A percentile compares a stretch with the other conserved stretches of the same genome.
phyloP scores from a whole-genome alignment of 2,329 filamentous ascomycete genomes.

The Metarhizium rileyi region DNA sequence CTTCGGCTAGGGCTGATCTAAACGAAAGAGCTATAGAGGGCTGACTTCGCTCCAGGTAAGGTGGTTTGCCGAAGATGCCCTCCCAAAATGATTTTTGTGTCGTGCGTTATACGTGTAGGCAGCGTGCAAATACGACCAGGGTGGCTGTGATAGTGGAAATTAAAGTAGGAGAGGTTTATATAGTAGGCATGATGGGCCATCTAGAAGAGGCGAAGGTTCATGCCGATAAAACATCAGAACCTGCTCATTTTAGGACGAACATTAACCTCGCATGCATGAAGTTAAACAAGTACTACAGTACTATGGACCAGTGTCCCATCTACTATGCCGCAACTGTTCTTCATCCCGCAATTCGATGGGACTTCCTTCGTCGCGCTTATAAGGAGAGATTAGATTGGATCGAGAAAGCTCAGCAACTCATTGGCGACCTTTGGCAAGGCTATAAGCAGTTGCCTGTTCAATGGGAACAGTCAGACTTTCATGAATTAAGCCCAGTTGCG shows the following conservation, averaged over 20 bases:
- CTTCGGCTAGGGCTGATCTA: too few species aligned
- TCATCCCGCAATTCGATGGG: not conserved
- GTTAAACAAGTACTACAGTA: too few species aligned
- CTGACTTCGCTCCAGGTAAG: too few species aligned
- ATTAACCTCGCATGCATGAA: constrained; percentile 2
- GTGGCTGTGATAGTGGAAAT: too few species aligned
- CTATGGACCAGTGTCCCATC: not conserved
- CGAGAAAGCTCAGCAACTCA: not conserved
- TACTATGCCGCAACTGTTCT: constrained; percentile 1
- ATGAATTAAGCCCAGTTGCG: too few species aligned
- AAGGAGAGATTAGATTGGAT: not conserved
- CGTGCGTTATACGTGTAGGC: too few species aligned
- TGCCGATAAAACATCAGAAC: not conserved
- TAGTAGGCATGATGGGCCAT: not conserved
- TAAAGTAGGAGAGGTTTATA: too few species aligned
- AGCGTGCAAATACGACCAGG: too few species aligned
- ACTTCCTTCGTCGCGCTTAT: not conserved
- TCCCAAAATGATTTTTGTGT: too few species aligned
- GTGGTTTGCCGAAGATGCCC: too few species aligned
- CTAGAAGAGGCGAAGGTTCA: not conserved
- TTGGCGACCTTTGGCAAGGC: not conserved
- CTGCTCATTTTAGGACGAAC: constrained; percentile 2
- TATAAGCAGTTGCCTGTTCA: not conserved
- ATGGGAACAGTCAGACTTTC: too few species aligned
- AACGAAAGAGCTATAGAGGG: too few species aligned